phyloP scores from a whole-genome alignment of 2,329 filamentous ascomycete genomes.

The Chaetomiaceae sp. region DNA sequence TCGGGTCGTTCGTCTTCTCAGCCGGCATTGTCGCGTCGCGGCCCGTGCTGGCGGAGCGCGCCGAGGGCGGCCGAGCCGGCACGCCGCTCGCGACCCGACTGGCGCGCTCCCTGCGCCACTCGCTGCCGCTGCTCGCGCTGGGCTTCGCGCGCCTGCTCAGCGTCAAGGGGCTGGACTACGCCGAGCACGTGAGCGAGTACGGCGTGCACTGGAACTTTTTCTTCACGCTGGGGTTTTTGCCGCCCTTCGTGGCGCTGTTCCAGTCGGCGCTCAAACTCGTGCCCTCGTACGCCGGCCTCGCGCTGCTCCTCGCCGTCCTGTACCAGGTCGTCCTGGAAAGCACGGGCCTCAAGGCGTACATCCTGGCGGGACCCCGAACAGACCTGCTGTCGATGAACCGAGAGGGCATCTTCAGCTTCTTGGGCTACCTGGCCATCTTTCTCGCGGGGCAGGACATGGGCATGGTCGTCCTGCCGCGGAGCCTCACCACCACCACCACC shows the following conservation, averaged over 20 bases:
- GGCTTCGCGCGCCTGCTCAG: slow-evolving; percentile 76
- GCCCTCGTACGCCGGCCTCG: slow-evolving; percentile 70
- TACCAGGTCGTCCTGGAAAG: slow-evolving; percentile 75
- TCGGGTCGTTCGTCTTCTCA: slow-evolving; percentile 95
- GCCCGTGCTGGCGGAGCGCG: slow-evolving; percentile 64
- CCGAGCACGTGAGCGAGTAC: slow-evolving; percentile 95
- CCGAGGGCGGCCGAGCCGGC: slow-evolving; percentile 42
- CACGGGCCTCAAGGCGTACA: slow-evolving; percentile 72
- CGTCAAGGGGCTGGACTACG: slow-evolving; percentile 92
- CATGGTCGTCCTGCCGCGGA: slow-evolving; percentile 66
- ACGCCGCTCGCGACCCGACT: slow-evolving; percentile 54
- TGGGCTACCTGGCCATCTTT: slow-evolving; percentile 92
- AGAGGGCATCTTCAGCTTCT: slow-evolving; percentile 91
- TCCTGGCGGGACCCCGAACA: slow-evolving; percentile 73
- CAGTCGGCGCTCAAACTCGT: slow-evolving; percentile 64
- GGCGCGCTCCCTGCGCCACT: slow-evolving; percentile 64
- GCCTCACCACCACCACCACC: slow-evolving; percentile 38
- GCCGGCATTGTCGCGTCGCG: slow-evolving; percentile 86
- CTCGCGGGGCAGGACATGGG: slow-evolving; percentile 81
- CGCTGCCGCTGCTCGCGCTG: slow-evolving; percentile 72
- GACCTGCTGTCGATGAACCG: slow-evolving; percentile 83
- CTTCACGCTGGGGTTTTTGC: slow-evolving; percentile 85
- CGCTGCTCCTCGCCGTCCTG: slow-evolving; percentile 57
- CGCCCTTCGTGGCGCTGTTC: slow-evolving; percentile 80
- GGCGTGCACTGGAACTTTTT: slow-evolving; percentile 99